Evolutionary conservation across 352 stramenopile genomes (phyloP).

Genomic region (Pythium brachiatum): DNA sequence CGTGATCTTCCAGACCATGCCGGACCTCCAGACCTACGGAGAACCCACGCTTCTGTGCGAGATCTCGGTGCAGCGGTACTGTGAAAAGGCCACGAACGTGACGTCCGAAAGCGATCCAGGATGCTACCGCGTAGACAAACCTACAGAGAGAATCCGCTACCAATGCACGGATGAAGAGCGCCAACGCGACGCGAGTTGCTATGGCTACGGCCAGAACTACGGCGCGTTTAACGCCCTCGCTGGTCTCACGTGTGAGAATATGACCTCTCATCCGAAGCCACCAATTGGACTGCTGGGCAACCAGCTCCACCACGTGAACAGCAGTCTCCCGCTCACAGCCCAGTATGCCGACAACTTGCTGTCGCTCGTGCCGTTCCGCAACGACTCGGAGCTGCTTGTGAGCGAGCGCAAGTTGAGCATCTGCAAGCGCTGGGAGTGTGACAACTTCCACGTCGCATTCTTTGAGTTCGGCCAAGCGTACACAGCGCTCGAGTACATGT

Average conservation of each 20-base stretch:
- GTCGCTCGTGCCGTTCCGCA: slow-evolving; percentile 47
- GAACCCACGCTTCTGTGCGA: slow-evolving; percentile 63
- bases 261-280: slow-evolving; percentile 18
- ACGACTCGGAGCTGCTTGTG: slow-evolving; percentile 37
- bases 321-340: slow-evolving; percentile 27
- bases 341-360: slow-evolving; percentile 6
- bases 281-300: neutral
- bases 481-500: slow-evolving; percentile 59
- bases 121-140: slow-evolving; percentile 50
- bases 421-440: slow-evolving; percentile 76
- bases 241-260: slow-evolving; percentile 52
- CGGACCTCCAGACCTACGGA: slow-evolving; percentile 69
- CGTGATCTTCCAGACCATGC: slow-evolving; percentile 79
- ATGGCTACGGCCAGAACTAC: slow-evolving; percentile 55
- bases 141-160: slow-evolving; percentile 42
- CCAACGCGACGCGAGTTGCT: slow-evolving; percentile 39
- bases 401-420: slow-evolving; percentile 41
- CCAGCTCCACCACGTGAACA: slow-evolving; percentile 17
- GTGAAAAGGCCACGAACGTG: slow-evolving; percentile 26
- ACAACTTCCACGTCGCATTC: slow-evolving; percentile 71
- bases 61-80: slow-evolving; percentile 53
- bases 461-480: slow-evolving; percentile 62
- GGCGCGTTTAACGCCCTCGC: slow-evolving; percentile 26
- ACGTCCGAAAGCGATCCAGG: slow-evolving; percentile 46
- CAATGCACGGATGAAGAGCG: slow-evolving; percentile 43